These are phyloP conservation scores for Eucalyptus leucophloia DNA, from an alignment of 345 rosid genomes.

Conservation along the genomic window DNA sequence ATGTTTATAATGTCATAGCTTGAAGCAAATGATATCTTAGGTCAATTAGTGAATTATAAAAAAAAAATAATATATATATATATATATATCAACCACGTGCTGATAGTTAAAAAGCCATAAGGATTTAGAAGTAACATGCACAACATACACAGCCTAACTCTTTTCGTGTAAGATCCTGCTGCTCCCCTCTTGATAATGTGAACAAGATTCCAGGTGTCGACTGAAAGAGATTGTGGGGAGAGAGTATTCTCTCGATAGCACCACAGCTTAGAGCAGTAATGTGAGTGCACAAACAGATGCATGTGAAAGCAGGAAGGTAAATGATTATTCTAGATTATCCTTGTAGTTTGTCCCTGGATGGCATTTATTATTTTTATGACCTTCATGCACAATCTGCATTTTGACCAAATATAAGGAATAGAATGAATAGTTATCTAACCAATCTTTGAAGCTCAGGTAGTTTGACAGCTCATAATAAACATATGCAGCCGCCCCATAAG, in stretches of 20 bases:
- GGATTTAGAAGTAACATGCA: neutral
- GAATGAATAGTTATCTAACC: conserved; percentile 22
- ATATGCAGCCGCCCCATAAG: conserved; percentile 96
- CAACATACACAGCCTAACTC: neutral
- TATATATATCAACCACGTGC: neutral
- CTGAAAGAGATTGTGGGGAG: neutral
- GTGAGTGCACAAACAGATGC: neutral
- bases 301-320: neutral
- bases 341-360: neutral
- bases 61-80: too few species aligned
- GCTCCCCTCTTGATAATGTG: neutral
- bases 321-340: neutral
- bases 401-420: neutral
- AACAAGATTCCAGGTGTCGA: neutral
- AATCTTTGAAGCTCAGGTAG: conserved; percentile 85
- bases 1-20: neutral
- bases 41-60: neutral
- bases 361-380: neutral
- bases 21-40: neutral
- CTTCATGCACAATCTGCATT: neutral
- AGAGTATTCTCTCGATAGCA: neutral
- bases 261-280: neutral
- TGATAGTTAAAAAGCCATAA: neutral
- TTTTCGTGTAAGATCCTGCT: neutral
- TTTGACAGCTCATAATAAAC: conserved; percentile 98